A percentile compares a stretch with the other conserved stretches of the same genome.
These are phyloP conservation scores for Lactifluus volemus DNA, from an alignment of 768 basidiomycete genomes.

Conservation along the genomic window DNA sequence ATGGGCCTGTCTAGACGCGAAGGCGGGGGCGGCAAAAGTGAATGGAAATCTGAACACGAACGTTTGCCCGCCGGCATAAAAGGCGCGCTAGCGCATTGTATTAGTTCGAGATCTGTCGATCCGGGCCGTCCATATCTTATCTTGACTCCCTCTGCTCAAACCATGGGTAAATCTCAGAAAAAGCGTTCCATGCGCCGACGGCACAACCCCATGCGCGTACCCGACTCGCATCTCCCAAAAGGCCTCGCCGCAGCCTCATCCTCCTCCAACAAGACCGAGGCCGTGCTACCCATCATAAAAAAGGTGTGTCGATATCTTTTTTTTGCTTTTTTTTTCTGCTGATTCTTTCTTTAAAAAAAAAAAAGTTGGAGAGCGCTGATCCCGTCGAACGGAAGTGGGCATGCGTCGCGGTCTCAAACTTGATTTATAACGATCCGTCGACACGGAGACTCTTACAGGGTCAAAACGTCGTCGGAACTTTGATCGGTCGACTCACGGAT, in stretches of 20 bases:
- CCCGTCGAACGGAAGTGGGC: constrained; percentile 86
- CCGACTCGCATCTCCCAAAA: constrained; percentile 82
- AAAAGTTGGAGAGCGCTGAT: constrained; percentile 54
- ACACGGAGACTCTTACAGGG: constrained; percentile 85
- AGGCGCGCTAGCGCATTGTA: too few relatives aligned
- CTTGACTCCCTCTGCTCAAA: neutral
- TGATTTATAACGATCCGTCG: constrained; percentile 92
- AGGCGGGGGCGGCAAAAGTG: too few relatives aligned
- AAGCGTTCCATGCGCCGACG: constrained; percentile 65
- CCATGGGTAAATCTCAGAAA: constrained; percentile 93
- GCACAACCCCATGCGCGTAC: constrained; percentile 91
- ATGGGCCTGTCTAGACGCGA: neutral
- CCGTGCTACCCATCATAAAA: constrained; percentile 80
- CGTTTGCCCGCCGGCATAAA: too few relatives aligned
- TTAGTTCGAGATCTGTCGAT: too few relatives aligned
- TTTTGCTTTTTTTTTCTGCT: neutral
- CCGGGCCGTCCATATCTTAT: too few relatives aligned
- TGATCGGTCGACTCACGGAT: constrained; percentile 85
- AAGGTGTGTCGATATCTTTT: constrained; percentile 44
- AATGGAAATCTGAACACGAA: too few relatives aligned
- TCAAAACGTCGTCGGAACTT: constrained; percentile 78
- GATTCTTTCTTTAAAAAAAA: constrained; percentile 32
- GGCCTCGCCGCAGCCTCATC: constrained; percentile 71
- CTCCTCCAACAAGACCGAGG: constrained; percentile 66
- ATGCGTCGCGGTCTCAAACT: constrained; percentile 90